Base-by-base conservation (phyloP, 1,284 basidiomycete genomes). In the Mycena citricolor region DNA sequence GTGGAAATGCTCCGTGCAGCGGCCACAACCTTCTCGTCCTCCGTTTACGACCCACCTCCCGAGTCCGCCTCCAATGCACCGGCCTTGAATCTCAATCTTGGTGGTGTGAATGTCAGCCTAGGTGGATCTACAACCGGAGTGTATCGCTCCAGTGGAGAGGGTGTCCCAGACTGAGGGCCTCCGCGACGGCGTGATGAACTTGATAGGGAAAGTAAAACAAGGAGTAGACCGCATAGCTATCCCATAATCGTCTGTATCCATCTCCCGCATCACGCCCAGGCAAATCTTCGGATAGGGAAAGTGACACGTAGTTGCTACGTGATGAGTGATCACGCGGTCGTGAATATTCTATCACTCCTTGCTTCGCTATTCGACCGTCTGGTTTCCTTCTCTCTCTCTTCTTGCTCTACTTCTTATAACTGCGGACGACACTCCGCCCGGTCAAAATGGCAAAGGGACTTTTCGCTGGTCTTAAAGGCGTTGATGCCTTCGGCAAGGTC, bases 401-500 rank as follows among this genome's bases (percentile, higher is more conserved):
- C 62, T 54, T 55, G 54, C 57, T 58, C 57, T 51, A 49, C 54
- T 56, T 57, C 54, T 52, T 56, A 44, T 48, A 49, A 54, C 53
- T 53, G 52, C 52, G 56, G 60, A 51, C 51, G 54, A 58, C 56
- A 57, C 59, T 59, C 55, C 61, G 54, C 60, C 55, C 52, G 42
- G 53, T 55, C 57, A 61, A 51, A 50, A 85, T 85, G 87, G 86
- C 86, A 51, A 88, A 83, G 68, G 83, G 84, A 54, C 67, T 90
- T 54, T 75, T 88, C 60, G 76, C 75, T 42, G 77, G 74, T 55
- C 75, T 90, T 55, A 90, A 87, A 63, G 85, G 87, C 65, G 78
- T 98, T 51, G 94, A 99, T 75, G 95, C 94, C 66, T 99, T 99
- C 74, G 94, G 94, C 54, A 98, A 97, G 84, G 94, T 94, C 60